phyloP scores from a whole-genome alignment of 768 basidiomycete species.

The Tubosaeta sp. region DNA sequence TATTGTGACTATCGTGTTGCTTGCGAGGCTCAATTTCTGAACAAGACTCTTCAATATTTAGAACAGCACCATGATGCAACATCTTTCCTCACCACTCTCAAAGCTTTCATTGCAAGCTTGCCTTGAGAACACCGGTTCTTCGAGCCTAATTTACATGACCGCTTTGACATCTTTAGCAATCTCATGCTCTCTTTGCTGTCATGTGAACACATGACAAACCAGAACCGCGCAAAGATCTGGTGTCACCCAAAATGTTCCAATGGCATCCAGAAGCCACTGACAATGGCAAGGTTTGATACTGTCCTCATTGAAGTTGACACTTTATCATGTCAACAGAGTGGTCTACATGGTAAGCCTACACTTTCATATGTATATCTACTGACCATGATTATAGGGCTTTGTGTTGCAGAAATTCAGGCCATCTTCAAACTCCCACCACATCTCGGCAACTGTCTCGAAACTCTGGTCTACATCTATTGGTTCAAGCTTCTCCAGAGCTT shows the following conservation, averaged over 20 bases:
- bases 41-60: background rate
- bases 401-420: slow-evolving; percentile 24
- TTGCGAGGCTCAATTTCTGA: background rate
- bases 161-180: background rate
- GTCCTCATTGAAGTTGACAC: background rate
- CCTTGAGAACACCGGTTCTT: background rate
- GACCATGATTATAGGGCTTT: slow-evolving; percentile 11
- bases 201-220: background rate
- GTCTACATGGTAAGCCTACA: background rate
- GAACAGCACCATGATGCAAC: background rate
- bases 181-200: background rate
- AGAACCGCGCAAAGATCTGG: background rate
- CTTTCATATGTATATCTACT: background rate
- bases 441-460: slow-evolving; percentile 7
- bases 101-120: background rate
- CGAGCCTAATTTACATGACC: background rate
- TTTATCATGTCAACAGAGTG: background rate
- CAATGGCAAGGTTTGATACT: background rate
- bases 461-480: slow-evolving; percentile 15
- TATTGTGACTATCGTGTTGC: background rate
- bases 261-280: background rate
- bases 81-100: background rate
- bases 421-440: slow-evolving; percentile 25
- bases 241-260: background rate
- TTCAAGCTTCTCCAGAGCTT: background rate